Evolutionary conservation across 257 asterid genomes (phyloP).

Genomic region (Ligustrum vulgare): DNA sequence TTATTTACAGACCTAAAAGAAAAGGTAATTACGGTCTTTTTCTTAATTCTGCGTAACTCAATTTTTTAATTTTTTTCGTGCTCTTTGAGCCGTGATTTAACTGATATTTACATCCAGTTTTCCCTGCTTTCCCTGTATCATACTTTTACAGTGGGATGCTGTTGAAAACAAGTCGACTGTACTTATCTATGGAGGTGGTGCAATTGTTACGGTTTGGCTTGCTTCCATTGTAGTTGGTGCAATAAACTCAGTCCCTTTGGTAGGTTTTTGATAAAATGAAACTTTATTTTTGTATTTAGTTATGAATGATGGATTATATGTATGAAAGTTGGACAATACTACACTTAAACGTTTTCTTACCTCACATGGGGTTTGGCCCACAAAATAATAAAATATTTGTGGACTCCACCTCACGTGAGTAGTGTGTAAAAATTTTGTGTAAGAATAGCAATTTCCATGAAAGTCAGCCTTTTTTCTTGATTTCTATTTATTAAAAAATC

Average conservation of each 20-base stretch:
- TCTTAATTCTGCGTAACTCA: background rate
- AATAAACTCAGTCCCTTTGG: slow-evolving; percentile 90
- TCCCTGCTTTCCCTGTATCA: background rate
- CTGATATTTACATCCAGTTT: background rate
- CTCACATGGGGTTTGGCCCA: no score
- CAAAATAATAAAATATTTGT: no score
- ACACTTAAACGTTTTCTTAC: no score
- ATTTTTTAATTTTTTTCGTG: background rate
- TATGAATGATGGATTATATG: background rate
- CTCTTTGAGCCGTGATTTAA: background rate
- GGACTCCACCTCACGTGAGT: no score
- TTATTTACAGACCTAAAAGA: slow-evolving; percentile 70
- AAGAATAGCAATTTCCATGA: no score
- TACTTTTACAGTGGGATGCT: slow-evolving; percentile 74
- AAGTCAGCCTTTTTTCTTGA: background rate
- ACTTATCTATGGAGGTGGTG: slow-evolving; percentile 81
- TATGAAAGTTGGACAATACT: background rate
- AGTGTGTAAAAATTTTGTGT: no score
- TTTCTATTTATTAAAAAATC: slow-evolving; percentile 1
- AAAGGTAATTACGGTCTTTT: slow-evolving; percentile 47
- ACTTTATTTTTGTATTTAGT: background rate
- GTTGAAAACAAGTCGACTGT: slow-evolving; percentile 86
- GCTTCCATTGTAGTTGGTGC: slow-evolving; percentile 78
- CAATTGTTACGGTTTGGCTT: slow-evolving; percentile 79
- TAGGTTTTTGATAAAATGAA: slow-evolving; percentile 30